These are phyloP conservation scores for Pseudohalonectria lignicola DNA, from an alignment of 2,329 filamentous ascomycete species.

Conservation along the genomic window DNA sequence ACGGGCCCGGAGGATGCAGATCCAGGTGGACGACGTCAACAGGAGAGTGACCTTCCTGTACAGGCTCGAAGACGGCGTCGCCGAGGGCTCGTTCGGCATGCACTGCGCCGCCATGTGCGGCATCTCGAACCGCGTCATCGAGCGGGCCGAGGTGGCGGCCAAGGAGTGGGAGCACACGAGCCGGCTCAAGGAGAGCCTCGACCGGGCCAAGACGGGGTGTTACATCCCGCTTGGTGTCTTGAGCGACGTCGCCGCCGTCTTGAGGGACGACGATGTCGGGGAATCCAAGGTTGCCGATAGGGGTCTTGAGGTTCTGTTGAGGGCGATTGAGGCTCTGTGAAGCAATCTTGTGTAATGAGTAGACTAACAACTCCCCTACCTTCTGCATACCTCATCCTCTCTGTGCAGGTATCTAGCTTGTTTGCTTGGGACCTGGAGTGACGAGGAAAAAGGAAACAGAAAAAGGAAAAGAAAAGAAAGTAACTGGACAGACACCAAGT, in stretches of 20 bases:
- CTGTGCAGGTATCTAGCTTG: too few species aligned
- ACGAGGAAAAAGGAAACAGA: too few species aligned
- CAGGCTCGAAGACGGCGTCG: conserved; percentile 84
- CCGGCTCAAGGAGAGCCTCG: conserved; percentile 76
- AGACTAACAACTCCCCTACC: too few species aligned
- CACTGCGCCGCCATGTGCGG: conserved; percentile 98
- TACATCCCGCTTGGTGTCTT: conserved; percentile 78
- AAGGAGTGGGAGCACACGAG: conserved; percentile 93
- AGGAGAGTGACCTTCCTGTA: conserved; percentile 94
- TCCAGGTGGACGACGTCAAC: conserved; percentile 77
- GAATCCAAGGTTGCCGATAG: conserved; percentile 27
- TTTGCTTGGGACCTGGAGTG: too few species aligned
- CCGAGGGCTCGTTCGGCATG: conserved; percentile 97
- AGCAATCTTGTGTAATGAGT: too few species aligned
- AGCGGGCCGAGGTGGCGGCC: conserved; percentile 78
- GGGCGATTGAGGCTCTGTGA: conserved; percentile 48
- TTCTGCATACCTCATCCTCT: too few species aligned
- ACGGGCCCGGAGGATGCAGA: conserved; percentile 78
- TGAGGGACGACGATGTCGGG: conserved; percentile 44
- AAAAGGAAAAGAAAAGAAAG: too few species aligned
- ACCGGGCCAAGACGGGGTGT: conserved; percentile 65
- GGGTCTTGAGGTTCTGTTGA: conserved; percentile 47
- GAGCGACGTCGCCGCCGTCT: conserved; percentile 74
- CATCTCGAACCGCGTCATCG: conserved; percentile 72
- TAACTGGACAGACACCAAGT: too few species aligned